Percentiles rank a stretch among this genome's conserved stretches.
Conservation (phyloP, 2,329 filamentous ascomycete species). For the Sclerotinia sclerotiorum region DNA sequence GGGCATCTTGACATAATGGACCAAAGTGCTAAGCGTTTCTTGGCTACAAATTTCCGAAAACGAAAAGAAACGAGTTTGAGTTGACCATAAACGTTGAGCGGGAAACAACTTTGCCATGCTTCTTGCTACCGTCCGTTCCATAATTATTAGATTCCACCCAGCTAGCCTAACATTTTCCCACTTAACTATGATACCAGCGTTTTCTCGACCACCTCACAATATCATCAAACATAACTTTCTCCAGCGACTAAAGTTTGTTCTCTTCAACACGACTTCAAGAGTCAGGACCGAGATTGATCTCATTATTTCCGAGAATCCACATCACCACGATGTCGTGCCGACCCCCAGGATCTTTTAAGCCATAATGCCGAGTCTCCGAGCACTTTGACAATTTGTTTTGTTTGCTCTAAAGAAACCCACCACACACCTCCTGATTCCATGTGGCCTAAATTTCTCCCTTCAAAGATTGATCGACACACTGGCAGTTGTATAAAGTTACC, state of each 20-base stretch:
- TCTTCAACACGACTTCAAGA: background rate
- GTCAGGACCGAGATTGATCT: background rate
- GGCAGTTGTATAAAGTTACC: constrained; percentile 2
- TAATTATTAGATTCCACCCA: background rate
- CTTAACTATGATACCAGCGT: background rate
- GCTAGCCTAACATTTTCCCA: background rate
- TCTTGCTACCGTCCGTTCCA: background rate
- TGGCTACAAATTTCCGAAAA: background rate
- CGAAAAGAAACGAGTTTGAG: background rate
- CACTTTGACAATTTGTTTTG: background rate
- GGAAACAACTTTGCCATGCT: background rate
- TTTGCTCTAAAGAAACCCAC: background rate
- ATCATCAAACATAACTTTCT: background rate
- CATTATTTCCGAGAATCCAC: background rate
- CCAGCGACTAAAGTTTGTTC: background rate
- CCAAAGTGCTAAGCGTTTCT: constrained; percentile 1
- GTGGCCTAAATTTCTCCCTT: background rate
- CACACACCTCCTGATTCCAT: background rate
- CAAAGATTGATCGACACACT: background rate
- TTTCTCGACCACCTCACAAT: too few relatives aligned
- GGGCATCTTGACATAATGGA: background rate
- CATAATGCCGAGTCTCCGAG: background rate
- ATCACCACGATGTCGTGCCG: background rate
- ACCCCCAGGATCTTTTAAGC: background rate
- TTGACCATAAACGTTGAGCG: background rate